Evolutionary conservation across 2,329 filamentous ascomycete genomes (phyloP).

Genomic region (Elsinoe arachidis): DNA sequence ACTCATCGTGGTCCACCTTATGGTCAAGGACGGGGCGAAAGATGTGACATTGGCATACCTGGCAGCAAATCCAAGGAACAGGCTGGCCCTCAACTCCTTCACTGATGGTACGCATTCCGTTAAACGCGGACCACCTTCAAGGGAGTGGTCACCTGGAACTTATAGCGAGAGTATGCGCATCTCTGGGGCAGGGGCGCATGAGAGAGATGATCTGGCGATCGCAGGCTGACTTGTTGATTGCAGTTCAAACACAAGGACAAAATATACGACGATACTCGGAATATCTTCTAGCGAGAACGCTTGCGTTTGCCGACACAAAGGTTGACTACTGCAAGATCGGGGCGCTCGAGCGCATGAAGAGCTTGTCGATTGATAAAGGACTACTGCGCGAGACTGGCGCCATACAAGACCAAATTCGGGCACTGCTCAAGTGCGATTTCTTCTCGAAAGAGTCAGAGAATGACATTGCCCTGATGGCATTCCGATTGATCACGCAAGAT

Average conservation of each 20-base stretch:
- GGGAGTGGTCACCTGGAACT: constrained; percentile 10
- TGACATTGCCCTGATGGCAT: constrained; percentile 91
- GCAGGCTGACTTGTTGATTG: constrained; percentile 29
- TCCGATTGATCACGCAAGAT: constrained; percentile 83
- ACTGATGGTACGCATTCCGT: constrained; percentile 63
- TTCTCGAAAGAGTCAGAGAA: constrained; percentile 85
- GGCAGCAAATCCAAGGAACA: constrained; percentile 63
- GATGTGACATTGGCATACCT: constrained; percentile 83
- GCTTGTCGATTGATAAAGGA: constrained; percentile 81
- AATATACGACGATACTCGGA: constrained; percentile 89
- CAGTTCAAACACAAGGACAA: constrained; percentile 86
- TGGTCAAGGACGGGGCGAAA: constrained; percentile 90
- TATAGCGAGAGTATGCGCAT: constrained; percentile 11
- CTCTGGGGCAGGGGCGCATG: constrained; percentile 4
- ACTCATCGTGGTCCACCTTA: constrained; percentile 88
- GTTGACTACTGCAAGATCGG: constrained; percentile 82
- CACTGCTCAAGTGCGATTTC: constrained; percentile 81
- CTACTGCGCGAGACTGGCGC: constrained; percentile 83
- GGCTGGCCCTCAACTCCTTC: constrained; percentile 81
- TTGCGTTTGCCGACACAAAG: constrained; percentile 74
- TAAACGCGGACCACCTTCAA: constrained; percentile 6
- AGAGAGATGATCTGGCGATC: not conserved
- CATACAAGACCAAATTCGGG: constrained; percentile 79
- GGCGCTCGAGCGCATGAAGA: constrained; percentile 68
- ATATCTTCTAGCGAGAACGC: constrained; percentile 75